Conservation (phyloP, 2,329 filamentous ascomycete species). For the Calonectria fujianensis region DNA sequence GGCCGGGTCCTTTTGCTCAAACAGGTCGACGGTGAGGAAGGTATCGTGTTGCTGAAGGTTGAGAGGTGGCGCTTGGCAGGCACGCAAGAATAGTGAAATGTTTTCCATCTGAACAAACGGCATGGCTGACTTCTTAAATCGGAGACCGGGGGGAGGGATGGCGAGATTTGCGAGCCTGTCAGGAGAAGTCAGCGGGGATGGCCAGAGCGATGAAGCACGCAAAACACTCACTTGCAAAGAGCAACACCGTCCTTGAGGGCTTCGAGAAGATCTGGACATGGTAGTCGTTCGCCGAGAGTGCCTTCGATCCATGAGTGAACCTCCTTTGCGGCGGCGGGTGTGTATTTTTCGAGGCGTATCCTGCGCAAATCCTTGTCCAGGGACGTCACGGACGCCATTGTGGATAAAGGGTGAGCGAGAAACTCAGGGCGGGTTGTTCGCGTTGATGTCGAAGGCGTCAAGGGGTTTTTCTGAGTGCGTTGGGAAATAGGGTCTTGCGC, state of each 20-base stretch:
- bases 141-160: constrained; percentile 84
- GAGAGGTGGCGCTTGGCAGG: constrained; percentile 89
- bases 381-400: constrained; percentile 94
- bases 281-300: constrained; percentile 82
- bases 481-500: neutral
- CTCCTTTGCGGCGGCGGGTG: constrained; percentile 91
- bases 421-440: neutral
- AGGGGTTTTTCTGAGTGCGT: neutral
- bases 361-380: constrained; percentile 97
- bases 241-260: constrained; percentile 92
- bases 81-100: constrained; percentile 94
- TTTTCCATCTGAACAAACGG: constrained; percentile 99
- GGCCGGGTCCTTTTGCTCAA: constrained; percentile 94
- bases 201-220: neutral
- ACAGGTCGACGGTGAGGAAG: constrained; percentile 97
- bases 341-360: constrained; percentile 94
- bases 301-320: constrained; percentile 90
- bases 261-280: constrained; percentile 86
- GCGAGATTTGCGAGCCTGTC: constrained; percentile 87
- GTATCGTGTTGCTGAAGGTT: constrained; percentile 94
- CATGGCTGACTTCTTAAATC: constrained; percentile 94
- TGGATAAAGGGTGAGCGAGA: constrained; percentile 33
- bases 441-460: neutral
- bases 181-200: constrained; percentile 38
- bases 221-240: constrained; percentile 85